Evolutionary conservation across 257 asterid genomes (phyloP), one percentile per base, ranked within the genome.

Genomic region (Ophiorrhiza pumila): DNA sequence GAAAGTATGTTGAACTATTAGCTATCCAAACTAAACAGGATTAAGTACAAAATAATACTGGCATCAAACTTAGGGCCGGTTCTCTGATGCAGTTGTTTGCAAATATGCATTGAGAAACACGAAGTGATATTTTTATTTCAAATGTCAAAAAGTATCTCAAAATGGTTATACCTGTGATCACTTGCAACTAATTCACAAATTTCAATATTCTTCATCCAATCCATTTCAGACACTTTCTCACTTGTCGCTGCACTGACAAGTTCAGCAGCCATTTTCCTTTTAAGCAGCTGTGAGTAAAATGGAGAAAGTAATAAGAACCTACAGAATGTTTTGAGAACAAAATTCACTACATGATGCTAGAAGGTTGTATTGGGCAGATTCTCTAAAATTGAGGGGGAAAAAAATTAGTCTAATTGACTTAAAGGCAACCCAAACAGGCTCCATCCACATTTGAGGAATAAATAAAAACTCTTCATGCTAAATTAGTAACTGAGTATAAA

Each of bases 201-300:
- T 84, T 95, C 90, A 35, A 95, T 95, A 80, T 90, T 95, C 76
- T 87, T 95, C 18, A 83, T 83, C 99, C 99, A 95, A 65, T 95
- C 99, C 87, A 84, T 85, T 81, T 92, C 99, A 72, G 87, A 60
- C 71, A 92, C 97, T 72, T 92, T 92, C 76, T 90, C 97, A 72
- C 83, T 87, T 20, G 98, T 92, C 49, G 99, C 99, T 66, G 90
- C 81, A 81, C 76, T 88, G 49, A 95, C 98, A 82, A 95, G 97
- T 69, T 90, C 98, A 25, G 91, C 74, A 25, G 98, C 97, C 99
- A 95, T 95, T 64, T 14, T 72, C 23, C 72, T 62, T 42, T 0
- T 31, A 17, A 61, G 69, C 75, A 43, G 77, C 63, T 57, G 67
- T 14, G 27, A 41, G 29, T 35, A 37, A 77, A 31, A 52, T 11